Conservation (phyloP, 1,284 basidiomycete genomes). For the Moniliophthora roreri region DNA sequence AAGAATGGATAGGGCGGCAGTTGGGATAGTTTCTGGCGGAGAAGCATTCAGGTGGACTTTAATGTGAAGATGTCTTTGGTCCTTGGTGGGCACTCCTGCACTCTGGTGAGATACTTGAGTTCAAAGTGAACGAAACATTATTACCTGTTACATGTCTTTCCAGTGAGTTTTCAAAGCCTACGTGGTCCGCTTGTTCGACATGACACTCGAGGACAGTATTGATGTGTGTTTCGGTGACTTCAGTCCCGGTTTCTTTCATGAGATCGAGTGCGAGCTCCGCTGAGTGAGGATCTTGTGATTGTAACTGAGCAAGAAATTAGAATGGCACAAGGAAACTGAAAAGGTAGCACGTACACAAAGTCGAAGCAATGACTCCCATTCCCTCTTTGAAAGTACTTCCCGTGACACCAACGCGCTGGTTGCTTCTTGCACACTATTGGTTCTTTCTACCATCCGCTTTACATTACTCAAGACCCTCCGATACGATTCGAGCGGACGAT, state of each 20-base stretch:
- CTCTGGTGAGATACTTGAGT: constrained; percentile 5
- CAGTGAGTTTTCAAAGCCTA: constrained; percentile 46
- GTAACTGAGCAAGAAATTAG: constrained; percentile 25
- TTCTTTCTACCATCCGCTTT: constrained; percentile 27
- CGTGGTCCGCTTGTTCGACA: constrained; percentile 45
- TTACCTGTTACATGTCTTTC: constrained; percentile 43
- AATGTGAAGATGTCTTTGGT: constrained; percentile 68
- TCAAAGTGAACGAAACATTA: background rate
- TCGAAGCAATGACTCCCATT: constrained; percentile 52
- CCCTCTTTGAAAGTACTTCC: constrained; percentile 41
- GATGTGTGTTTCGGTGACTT: constrained; percentile 38
- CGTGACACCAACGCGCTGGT: constrained; percentile 29
- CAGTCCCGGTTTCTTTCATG: constrained; percentile 32
- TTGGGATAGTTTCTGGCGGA: constrained; percentile 44
- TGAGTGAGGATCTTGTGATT: constrained; percentile 29
- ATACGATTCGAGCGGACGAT: constrained; percentile 18
- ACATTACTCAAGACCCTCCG: constrained; percentile 28
- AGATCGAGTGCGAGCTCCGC: constrained; percentile 34
- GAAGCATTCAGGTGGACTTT: constrained; percentile 54
- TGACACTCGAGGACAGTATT: constrained; percentile 50
- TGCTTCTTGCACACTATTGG: constrained; percentile 27
- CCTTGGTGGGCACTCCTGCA: constrained; percentile 46
- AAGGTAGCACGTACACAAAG: constrained; percentile 29
- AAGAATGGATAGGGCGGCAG: constrained; percentile 55
- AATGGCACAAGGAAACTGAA: background rate